phyloP scores from a whole-genome alignment of 2,329 filamentous ascomycete species.

The Trichoderma sp. region DNA sequence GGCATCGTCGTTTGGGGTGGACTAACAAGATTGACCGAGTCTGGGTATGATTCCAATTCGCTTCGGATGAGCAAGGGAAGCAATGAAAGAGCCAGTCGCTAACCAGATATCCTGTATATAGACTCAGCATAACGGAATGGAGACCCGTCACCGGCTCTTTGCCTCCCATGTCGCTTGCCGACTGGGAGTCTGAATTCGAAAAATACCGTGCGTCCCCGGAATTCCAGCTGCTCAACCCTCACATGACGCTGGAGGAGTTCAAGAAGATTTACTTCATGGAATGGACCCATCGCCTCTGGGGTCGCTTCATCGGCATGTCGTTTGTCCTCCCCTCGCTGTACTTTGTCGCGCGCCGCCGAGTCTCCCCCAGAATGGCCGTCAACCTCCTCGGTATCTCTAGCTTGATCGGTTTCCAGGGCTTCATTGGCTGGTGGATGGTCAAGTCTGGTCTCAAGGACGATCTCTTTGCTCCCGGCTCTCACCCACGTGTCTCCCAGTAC shows the following conservation, averaged over 20 bases:
- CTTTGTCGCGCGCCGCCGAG: conserved; percentile 77
- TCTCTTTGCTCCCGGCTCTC: conserved; percentile 83
- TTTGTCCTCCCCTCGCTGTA: conserved; percentile 87
- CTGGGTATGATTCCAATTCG: conserved; percentile 62
- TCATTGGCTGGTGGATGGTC: conserved; percentile 99
- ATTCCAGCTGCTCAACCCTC: conserved; percentile 85
- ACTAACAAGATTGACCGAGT: conserved; percentile 90
- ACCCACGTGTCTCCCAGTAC: conserved; percentile 93
- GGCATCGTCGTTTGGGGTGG: conserved; percentile 96
- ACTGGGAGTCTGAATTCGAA: conserved; percentile 90
- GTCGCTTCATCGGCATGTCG: conserved; percentile 82
- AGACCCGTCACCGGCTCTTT: conserved; percentile 89
- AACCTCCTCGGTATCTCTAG: conserved; percentile 79
- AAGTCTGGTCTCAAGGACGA: conserved; percentile 95
- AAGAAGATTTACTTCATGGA: conserved; percentile 99
- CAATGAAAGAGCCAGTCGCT: neutral
- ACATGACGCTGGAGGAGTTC: conserved; percentile 91
- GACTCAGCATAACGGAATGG: conserved; percentile 98
- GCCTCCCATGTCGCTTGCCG: conserved; percentile 71
- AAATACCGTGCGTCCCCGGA: conserved; percentile 93
- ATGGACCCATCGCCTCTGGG: conserved; percentile 95
- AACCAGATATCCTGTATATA: conserved; percentile 36
- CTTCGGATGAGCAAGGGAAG: too few species aligned
- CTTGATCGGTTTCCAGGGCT: conserved; percentile 90
- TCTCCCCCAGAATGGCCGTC: conserved; percentile 73